Percentiles rank a stretch among this genome's conserved stretches.
Conservation (phyloP, 139 green algal genomes). For the Chlorella sp. region DNA sequence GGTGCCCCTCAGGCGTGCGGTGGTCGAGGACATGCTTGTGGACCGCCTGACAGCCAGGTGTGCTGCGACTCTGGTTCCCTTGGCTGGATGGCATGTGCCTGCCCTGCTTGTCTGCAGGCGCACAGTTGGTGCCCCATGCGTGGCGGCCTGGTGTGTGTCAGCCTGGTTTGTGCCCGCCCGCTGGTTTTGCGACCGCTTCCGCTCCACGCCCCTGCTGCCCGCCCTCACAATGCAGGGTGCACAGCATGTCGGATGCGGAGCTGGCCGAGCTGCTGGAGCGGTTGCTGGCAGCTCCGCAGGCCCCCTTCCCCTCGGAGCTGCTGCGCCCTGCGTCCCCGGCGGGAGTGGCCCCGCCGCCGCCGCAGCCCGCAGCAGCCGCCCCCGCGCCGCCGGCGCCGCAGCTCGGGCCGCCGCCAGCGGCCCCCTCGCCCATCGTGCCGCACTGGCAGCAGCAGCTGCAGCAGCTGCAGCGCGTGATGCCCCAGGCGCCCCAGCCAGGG, state of each 20-base stretch:
- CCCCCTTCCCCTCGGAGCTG: slow-evolving; percentile 11
- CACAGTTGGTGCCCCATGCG: background rate
- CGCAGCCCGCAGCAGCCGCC: background rate
- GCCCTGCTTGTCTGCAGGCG: background rate
- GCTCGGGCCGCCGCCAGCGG: background rate
- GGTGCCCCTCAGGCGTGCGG: slow-evolving; percentile 18
- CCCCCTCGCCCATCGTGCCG: background rate
- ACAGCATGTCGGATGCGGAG: slow-evolving; percentile 12
- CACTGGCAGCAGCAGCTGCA: background rate
- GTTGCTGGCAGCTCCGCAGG: background rate
- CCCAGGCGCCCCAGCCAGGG: background rate
- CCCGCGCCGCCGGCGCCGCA: background rate
- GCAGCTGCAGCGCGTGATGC: too few species aligned
- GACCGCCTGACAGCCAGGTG: slow-evolving; percentile 20
- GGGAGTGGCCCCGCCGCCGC: background rate
- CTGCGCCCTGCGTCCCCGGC: background rate
- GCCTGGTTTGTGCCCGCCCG: background rate
- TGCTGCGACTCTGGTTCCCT: background rate
- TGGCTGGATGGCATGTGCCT: background rate
- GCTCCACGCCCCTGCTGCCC: background rate
- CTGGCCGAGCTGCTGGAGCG: slow-evolving; percentile 28
- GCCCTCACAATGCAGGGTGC: slow-evolving; percentile 2
- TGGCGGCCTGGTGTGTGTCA: background rate
- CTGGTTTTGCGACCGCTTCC: background rate
- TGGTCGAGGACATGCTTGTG: slow-evolving; percentile 26